These are phyloP conservation scores for Psidium friedrichsthalianum DNA, from an alignment of 345 rosid genomes.

Conservation along the genomic window DNA sequence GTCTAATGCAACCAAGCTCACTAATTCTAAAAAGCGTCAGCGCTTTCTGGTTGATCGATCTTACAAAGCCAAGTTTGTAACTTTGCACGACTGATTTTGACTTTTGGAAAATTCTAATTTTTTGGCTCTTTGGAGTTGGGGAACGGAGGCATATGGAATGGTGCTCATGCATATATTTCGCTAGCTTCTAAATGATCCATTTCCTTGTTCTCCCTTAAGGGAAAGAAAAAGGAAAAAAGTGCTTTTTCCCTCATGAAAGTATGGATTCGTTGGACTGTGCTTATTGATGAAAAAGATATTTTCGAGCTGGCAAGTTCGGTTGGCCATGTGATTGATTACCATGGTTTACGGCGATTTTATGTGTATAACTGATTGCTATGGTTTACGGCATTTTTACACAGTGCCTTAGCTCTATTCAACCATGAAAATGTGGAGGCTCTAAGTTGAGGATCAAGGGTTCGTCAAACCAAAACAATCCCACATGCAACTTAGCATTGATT, in stretches of 20 bases:
- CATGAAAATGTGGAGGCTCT: not conserved
- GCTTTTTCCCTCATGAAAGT: not conserved
- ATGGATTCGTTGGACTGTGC: not conserved
- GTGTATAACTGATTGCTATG: not conserved
- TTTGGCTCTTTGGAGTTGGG: not conserved
- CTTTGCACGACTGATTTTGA: not conserved
- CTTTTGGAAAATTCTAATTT: not conserved
- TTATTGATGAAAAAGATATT: not conserved
- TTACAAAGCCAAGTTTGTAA: not conserved
- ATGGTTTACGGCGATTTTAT: not conserved
- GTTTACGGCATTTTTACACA: not conserved
- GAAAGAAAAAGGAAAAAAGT: not conserved
- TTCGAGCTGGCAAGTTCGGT: not conserved
- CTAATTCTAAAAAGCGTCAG: not conserved
- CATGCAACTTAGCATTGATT: not conserved
- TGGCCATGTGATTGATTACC: not conserved
- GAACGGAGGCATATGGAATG: not conserved
- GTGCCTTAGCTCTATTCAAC: not conserved
- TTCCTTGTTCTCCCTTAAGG: not conserved
- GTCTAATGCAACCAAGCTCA: not conserved
- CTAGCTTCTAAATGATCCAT: not conserved
- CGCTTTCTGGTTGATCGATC: not conserved
- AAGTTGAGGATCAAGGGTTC: not conserved
- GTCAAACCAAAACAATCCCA: not conserved
- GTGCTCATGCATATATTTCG: not conserved